Percentiles rank a stretch among this genome's conserved stretches.
Evolutionary conservation across 2,329 filamentous ascomycete species (phyloP).

Genomic region (Cladosporium sp.): DNA sequence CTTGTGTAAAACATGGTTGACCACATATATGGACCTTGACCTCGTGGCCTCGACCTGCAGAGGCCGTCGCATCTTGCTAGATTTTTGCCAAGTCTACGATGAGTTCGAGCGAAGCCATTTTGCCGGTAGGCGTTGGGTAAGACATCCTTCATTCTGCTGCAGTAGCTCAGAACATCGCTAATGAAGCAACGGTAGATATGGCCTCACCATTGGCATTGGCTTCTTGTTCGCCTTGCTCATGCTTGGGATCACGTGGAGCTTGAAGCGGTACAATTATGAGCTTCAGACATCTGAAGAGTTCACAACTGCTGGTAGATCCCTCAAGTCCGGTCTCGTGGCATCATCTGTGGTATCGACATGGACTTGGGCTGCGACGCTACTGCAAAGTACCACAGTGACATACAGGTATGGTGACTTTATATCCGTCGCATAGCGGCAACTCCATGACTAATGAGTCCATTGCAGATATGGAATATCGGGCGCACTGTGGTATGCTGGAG

Average conservation of each 20-base stretch:
- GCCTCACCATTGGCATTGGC: conserved; percentile 69
- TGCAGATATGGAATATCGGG: conserved; percentile 58
- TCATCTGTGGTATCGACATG: conserved; percentile 84
- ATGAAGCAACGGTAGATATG: conserved; percentile 30
- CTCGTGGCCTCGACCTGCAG: not conserved
- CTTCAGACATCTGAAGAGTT: conserved; percentile 64
- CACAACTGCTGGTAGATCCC: conserved; percentile 77
- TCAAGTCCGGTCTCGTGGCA: conserved; percentile 82
- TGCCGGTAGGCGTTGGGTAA: conserved; percentile 10
- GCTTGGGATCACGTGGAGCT: conserved; percentile 29
- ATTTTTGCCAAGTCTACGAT: not conserved
- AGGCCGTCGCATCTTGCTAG: not conserved
- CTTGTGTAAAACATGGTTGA: not conserved
- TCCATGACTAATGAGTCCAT: not conserved
- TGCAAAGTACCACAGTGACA: conserved; percentile 44
- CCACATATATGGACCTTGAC: not conserved
- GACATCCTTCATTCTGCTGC: not conserved
- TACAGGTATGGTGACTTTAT: conserved; percentile 49
- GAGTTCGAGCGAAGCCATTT: conserved; percentile 6
- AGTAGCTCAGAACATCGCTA: not conserved
- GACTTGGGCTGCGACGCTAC: conserved; percentile 58
- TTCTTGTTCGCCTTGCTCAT: conserved; percentile 59
- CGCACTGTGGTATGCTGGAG: conserved; percentile 63
- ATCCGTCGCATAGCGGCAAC: too few relatives aligned
- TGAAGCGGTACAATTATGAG: conserved; percentile 38